Base-by-base conservation (phyloP, 805 yeast species). In the Novakomyces olei region DNA sequence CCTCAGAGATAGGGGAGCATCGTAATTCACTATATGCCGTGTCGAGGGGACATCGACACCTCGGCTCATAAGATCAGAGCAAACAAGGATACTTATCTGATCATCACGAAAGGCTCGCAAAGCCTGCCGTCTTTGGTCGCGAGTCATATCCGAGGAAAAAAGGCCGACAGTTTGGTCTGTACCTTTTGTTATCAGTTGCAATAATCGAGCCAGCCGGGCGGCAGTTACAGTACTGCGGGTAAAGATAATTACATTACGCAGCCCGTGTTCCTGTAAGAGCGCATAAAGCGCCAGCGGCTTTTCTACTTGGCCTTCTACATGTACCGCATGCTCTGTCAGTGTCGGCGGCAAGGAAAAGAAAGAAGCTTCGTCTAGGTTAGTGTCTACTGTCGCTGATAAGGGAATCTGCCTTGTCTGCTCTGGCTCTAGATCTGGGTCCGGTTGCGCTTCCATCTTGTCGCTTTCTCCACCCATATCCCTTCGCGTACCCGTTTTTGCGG, bases 1-100 rank as follows among this genome's bases (percentile, higher is more conserved):
- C 40, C 91, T 72, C 1, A 83, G 64, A 1, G 93, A 75, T 17
- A 68, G 61, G 15, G 99, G 98, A 34, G 81, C 51, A 47, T 88
- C 96, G 51, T 88, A 88, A 53, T 88, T 88, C 33, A 88, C 57
- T 8, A 88, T 94, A 39, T 69, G 66, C 28, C 67, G 61, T 31
- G 88, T 67, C 3, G 69, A 61, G 10, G 63, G 54, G 29, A 88
- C 63, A 53, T 85, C 93, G 32, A 88, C 66, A 57, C 99, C 99
- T 54, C 99, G 71, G n/a, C 95, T 77, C 50, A 88, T 75, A 43
- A 88, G 60, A 54, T 88, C 99, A 0, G 98, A 88, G 17, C 81
- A 37, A 65, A 72, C 49, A 67, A 58, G 24, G 25, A 80, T 46
- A 27, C 61, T 55, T 30, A 68, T 54, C 1, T 63, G 58, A 12